Evolutionary conservation across 2,329 filamentous ascomycete species (phyloP), one percentile per base, ranked within the genome.

Genomic region (Phialemonium atrogriseum): DNA sequence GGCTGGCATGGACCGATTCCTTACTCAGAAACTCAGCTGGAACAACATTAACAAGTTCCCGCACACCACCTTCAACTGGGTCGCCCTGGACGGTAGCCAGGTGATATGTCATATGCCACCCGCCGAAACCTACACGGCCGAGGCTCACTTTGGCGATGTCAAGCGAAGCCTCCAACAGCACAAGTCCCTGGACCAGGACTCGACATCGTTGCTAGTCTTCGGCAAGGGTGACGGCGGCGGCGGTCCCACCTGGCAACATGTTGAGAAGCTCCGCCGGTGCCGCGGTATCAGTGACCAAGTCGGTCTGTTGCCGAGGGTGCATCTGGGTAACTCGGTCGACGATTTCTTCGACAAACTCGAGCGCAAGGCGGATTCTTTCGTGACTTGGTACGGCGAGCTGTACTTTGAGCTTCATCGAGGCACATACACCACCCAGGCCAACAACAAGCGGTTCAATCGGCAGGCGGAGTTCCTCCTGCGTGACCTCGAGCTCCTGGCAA

Each of bases 41-140:
- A 96, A 96, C 66, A 96, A 96, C 55, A 96, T 96, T 70, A 96
- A 96, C 63, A 94, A 84, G 51, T 98, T 96, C 62, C 91, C 91
- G 0, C 91, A 96, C 53, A 96, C 91, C 5, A 96, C 91, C 0
- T 98, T 98, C 69, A 94, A 94, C 58, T 98, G 91, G 91, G 88
- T 98, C 19, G 77, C 87, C 10, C 74, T 95, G 10, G 91, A 98
- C 55, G 89, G 91, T 36, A 94, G 84, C 50, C 91, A 96, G 52
- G 91, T 98, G 43, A 77, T 98, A 40, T 96, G 89, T 56, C 91
- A 98, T 52, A 98, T 98, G 91, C 78, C 88, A 4, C 91, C 91
- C 2, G 76, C 85, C 3, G 88, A 98, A 60, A 96, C 91, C 0
- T 96, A 98, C 56, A 96, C 89, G 5, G 84, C 91, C 3, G 80